Base-by-base conservation (phyloP, 2,329 filamentous ascomycete species). In the Aspergillus felis region DNA sequence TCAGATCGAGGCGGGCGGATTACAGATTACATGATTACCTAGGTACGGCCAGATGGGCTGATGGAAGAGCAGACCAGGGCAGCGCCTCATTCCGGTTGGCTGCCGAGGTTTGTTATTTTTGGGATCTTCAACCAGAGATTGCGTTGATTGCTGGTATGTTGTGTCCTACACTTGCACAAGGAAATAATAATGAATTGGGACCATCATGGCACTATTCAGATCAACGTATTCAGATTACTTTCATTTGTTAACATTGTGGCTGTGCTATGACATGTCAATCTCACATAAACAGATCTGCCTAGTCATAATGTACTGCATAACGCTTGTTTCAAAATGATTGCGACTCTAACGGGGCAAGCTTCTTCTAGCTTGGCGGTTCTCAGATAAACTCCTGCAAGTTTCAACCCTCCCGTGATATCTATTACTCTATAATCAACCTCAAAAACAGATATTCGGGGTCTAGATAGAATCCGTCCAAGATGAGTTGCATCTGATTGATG, bases 1-100 rank as follows among this genome's bases (percentile, higher is more conserved):
- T 4, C 32, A 35, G 32, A 35, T 35, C 32, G 10, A 29, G 28
- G 10, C 10, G 28, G 28, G 9, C 28, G 28, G 28, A 32, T 14
- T 32, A 32, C 12, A 32, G 29, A 32, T 14, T 32, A 32, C 29
- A 32, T 10, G 2, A 32, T 22, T 20, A n/a, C n/a, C n/a, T n/a
- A 1, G 22, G 22, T 22, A 44, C 17, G 17, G 8, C 41, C 41
- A 44, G 8, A 46, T 46, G 42, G 42, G 20, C 20, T 24, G 42
- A 46, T 24, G 42, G 22, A 22, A 46, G 3, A 5, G 22, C 32
- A 17, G 2, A 35, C 12, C 24, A 44, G 38, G 12, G 10, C 22
- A 57, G 51, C 55, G 55, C 49, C 27, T 47, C 27, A 44, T 56
- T 61, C 62, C 57, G 60, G 60, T 64, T 64, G 62, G 61, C 58